Evolutionary conservation across 169 alveolate species (phyloP).

Genomic region (Babesia divergens): DNA sequence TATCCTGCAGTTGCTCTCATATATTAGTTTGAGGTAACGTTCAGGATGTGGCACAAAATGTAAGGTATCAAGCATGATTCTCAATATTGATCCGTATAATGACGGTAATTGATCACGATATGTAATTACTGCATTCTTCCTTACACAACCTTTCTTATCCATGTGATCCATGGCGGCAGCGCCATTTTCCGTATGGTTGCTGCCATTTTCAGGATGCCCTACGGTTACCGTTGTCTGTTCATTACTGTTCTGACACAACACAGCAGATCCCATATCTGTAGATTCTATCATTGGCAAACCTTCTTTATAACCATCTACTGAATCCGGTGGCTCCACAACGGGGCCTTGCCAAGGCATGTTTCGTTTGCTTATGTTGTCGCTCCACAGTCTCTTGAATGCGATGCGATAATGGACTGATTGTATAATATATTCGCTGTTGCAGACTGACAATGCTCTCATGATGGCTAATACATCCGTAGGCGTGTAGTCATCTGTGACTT

Average conservation of each 20-base stretch:
- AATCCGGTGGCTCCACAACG: neutral
- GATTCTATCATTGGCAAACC: no score
- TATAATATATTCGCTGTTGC: conserved; percentile 49
- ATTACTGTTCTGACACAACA: no score
- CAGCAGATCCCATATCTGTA: no score
- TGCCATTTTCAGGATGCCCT: no score
- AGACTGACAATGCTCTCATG: conserved; percentile 20
- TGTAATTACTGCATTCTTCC: neutral
- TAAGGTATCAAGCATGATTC: neutral
- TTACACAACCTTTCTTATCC: no score
- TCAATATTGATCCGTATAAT: neutral
- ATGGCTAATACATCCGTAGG: neutral
- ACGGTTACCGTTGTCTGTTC: no score
- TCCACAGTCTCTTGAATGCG: conserved; percentile 62
- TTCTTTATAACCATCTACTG: no score
- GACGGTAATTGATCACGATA: neutral
- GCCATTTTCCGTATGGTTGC: no score
- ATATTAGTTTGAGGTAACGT: neutral
- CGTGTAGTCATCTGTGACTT: neutral
- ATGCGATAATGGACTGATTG: conserved; percentile 56
- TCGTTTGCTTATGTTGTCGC: conserved; percentile 11
- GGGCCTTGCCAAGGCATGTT: conserved; percentile 57
- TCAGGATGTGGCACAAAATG: neutral
- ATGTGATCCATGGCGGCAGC: no score
- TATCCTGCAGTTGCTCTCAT: neutral